Evolutionary conservation across 1,284 basidiomycete genomes (phyloP), one percentile per base, ranked within the genome.

Genomic region (Ustilago lituana): DNA sequence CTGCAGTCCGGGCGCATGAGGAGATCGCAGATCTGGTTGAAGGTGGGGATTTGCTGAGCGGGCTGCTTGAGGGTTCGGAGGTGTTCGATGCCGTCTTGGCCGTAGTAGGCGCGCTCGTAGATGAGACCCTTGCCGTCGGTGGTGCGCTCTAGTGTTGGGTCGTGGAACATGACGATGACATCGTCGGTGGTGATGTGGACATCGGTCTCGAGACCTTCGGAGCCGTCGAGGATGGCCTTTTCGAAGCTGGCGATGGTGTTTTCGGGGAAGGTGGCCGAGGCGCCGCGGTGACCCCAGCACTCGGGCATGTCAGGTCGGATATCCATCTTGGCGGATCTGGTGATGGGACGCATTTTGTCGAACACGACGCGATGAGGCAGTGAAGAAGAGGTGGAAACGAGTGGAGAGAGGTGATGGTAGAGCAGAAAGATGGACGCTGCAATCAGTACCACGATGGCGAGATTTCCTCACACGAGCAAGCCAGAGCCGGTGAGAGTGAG

Each of bases 141-240:
- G 17, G 86, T 88, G 19, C 87, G 82, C 47, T 84, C 84, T 10
- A 87, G 45, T 44, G 78, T 88, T 11, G 92, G 91, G 83, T 98
- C 94, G 82, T 97, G 94, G 84, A 95, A 96, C 92, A 98, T 94
- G 64, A 98, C 84, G 44, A 98, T 90, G 45, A 93, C 88, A 77
- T 89, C 86, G 85, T 98, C 95, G 71, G 87, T 84, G 47, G 94
- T 94, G 80, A 97, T 90, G 84, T 98, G 95, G 73, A 98, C 93
- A 87, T 98, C 94, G 94, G 87, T 56, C 59, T 81, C 80, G 33
- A 81, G 63, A 15, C 80, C 80, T 62, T 81, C 80, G 14, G 79
- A 74, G 27, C 80, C 80, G 41, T 81, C 80, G 23, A 58, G 39
- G 55, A 81, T 76, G 10, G 80, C 80, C 49, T 74, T 71, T 26